Evolutionary conservation across 768 basidiomycete species (phyloP).

Genomic region (Russula brevipes): DNA sequence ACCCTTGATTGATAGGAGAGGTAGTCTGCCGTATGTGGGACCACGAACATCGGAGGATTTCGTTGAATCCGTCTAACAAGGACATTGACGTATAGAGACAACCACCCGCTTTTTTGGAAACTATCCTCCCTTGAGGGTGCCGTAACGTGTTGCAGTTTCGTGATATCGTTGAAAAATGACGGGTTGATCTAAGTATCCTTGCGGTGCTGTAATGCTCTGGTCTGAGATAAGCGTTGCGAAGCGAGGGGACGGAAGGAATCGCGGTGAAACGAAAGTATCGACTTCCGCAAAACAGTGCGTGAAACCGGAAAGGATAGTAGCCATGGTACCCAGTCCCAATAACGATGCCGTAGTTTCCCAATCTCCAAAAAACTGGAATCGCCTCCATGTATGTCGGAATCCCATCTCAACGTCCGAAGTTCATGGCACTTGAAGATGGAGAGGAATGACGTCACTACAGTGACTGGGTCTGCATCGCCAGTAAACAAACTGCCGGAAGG

Average conservation of each 20-base stretch:
- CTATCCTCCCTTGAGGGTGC: not conserved
- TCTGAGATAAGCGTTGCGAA: no score
- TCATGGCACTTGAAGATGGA: not conserved
- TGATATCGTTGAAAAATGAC: not conserved
- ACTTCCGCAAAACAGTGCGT: not conserved
- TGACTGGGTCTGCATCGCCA: not conserved
- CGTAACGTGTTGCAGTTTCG: not conserved
- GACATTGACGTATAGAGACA: not conserved
- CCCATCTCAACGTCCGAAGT: not conserved
- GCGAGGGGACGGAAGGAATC: no score
- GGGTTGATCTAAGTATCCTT: not conserved
- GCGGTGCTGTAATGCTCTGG: no score
- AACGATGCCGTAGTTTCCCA: not conserved
- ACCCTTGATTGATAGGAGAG: slow-evolving; percentile 32
- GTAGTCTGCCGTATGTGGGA: not conserved
- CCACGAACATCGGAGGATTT: not conserved
- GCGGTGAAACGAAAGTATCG: not conserved
- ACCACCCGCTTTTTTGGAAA: not conserved
- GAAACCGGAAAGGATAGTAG: not conserved
- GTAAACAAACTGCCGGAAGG: not conserved
- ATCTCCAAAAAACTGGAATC: not conserved
- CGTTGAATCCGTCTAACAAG: not conserved
- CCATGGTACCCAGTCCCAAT: not conserved
- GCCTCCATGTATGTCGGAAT: not conserved
- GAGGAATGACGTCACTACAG: not conserved